A percentile compares a stretch with the other conserved stretches of the same genome.
Evolutionary conservation across 129 eudicot genomes (phyloP).

Genomic region (Centella asiatica): DNA sequence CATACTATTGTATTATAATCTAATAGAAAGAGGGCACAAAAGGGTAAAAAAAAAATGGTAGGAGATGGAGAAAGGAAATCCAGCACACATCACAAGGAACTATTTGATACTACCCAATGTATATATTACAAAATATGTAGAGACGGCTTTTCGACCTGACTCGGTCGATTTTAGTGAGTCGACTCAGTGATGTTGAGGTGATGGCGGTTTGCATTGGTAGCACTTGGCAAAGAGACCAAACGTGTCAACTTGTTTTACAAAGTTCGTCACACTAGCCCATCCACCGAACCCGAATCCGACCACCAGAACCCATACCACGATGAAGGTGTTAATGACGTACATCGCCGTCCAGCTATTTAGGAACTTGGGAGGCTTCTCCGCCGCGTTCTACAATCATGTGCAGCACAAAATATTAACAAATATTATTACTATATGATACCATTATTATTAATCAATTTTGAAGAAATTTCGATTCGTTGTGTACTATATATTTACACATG

Average conservation of each 20-base stretch:
- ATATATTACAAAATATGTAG: constrained; percentile 58
- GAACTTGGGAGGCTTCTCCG: constrained; percentile 79
- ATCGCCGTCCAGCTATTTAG: constrained; percentile 72
- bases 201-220: constrained; percentile 69
- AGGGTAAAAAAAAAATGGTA: not conserved
- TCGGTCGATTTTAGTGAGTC: constrained; percentile 14
- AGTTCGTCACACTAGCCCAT: constrained; percentile 90
- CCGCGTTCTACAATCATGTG: constrained; percentile 53
- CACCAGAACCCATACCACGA: constrained; percentile 64
- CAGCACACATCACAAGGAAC: constrained; percentile 54
- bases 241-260: constrained; percentile 77
- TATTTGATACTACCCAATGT: constrained; percentile 44
- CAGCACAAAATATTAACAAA: not conserved
- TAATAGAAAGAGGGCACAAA: not conserved
- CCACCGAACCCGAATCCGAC: constrained; percentile 94
- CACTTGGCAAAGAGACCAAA: constrained; percentile 95
- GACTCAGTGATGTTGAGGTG: constrained; percentile 25
- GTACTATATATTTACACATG: no score
- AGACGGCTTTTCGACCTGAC: not conserved
- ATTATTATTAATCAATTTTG: no score
- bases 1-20: constrained; percentile 44
- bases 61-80: constrained; percentile 26
- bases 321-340: constrained; percentile 53
- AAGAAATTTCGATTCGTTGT: no score
- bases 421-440: not conserved